Conservation (phyloP, 179 eudicot genomes). For the Beta corolliflora region DNA sequence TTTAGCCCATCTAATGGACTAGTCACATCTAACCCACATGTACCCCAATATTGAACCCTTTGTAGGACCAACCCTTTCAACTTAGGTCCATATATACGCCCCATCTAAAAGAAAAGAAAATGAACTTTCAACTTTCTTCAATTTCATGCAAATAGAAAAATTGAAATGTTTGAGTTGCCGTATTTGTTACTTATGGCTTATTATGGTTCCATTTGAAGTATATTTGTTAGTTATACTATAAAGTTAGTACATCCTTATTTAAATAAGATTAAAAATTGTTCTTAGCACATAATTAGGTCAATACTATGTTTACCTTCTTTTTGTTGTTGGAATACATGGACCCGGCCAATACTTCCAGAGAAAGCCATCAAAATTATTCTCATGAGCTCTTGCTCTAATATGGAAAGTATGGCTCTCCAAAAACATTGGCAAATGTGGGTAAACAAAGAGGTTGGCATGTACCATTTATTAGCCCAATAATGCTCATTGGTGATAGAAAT, state of each 20-base stretch:
- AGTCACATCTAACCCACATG: constrained; percentile 30
- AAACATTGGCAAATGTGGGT: not conserved
- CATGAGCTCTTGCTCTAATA: not conserved
- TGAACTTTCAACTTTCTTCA: not conserved
- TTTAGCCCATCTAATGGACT: constrained; percentile 28
- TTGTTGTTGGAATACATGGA: not conserved
- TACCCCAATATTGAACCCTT: constrained; percentile 23
- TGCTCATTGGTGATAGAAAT: not conserved
- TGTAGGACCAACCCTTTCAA: constrained; percentile 5
- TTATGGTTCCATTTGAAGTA: no score
- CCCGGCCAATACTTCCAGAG: not conserved
- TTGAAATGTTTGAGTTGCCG: not conserved
- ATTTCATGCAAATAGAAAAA: not conserved
- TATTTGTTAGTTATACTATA: no score
- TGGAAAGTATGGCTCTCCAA: not conserved
- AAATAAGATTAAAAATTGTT: not conserved
- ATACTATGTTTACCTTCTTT: not conserved
- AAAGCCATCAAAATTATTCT: not conserved
- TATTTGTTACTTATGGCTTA: not conserved
- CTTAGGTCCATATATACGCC: constrained; percentile 2
- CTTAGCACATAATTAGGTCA: not conserved
- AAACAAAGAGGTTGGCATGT: not conserved
- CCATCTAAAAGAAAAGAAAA: not conserved
- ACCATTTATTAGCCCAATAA: not conserved
- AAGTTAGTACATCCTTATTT: no score